Conservation (phyloP, 2,329 filamentous ascomycete genomes). For the Ophiostoma piceae region DNA sequence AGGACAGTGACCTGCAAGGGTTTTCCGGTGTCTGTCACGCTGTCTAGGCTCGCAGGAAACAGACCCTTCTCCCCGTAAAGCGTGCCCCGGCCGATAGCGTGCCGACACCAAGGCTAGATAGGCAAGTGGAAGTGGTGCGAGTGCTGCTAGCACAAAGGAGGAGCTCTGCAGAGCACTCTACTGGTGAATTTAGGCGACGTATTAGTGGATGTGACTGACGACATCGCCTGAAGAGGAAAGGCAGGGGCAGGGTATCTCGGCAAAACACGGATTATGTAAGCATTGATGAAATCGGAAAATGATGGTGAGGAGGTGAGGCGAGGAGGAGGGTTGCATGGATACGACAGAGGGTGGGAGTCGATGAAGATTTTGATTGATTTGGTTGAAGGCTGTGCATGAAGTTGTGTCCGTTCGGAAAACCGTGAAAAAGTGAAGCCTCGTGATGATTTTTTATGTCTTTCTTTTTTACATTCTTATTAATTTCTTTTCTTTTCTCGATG, state of each 20-base stretch:
- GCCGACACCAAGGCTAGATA: not conserved
- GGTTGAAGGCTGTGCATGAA: not conserved
- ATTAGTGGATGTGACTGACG: constrained; percentile 10
- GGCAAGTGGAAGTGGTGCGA: not conserved
- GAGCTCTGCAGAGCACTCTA: not conserved
- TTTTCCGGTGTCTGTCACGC: constrained; percentile 10
- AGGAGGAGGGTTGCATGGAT: not conserved
- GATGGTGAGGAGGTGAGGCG: not conserved
- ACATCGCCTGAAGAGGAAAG: constrained; percentile 8
- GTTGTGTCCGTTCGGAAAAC: not conserved
- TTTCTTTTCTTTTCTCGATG: too few species aligned
- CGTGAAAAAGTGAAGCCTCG: not conserved
- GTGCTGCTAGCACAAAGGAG: not conserved
- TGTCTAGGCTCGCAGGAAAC: not conserved
- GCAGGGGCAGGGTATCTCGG: not conserved
- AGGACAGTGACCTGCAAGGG: not conserved
- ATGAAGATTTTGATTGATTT: not conserved
- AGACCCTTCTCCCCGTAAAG: not conserved
- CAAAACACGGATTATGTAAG: not conserved
- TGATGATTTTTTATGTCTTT: not conserved
- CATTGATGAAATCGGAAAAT: not conserved
- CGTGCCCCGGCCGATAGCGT: constrained; percentile 3
- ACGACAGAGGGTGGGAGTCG: not conserved
- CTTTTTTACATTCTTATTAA: not conserved
- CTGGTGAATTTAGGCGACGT: not conserved